These are phyloP conservation scores for Ochetophila trinervis DNA, from an alignment of 306 rosid genomes.

Conservation along the genomic window DNA sequence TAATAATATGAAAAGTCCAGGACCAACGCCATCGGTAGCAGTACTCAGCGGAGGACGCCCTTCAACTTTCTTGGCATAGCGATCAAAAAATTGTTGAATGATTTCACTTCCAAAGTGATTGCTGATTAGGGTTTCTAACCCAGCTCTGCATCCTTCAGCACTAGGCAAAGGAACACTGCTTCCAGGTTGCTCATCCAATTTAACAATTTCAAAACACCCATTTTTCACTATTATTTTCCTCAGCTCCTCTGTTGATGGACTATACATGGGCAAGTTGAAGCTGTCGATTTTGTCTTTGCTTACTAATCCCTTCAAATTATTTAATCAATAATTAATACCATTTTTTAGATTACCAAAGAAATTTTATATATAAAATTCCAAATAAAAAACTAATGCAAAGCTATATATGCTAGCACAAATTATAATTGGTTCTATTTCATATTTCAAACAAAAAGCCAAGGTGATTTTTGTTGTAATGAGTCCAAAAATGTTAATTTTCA, in stretches of 20 bases:
- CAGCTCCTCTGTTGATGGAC: constrained; percentile 9
- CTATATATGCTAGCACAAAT: too few species aligned
- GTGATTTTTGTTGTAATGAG: too few species aligned
- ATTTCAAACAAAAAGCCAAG: too few species aligned
- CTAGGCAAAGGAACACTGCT: background rate
- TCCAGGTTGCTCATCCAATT: constrained; percentile 1
- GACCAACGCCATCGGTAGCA: background rate
- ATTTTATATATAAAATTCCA: too few species aligned
- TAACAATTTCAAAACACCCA: background rate
- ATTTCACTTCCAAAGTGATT: background rate
- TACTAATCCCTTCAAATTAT: background rate
- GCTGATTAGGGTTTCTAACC: background rate
- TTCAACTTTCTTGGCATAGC: background rate
- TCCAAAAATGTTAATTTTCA: background rate
- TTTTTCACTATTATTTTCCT: background rate
- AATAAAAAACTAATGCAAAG: too few species aligned
- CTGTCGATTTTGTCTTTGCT: constrained; percentile 12
- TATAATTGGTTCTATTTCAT: too few species aligned
- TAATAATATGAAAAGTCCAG: background rate
- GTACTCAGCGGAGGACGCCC: background rate
- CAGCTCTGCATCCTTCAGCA: background rate
- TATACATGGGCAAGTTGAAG: constrained; percentile 17
- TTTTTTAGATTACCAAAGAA: too few species aligned
- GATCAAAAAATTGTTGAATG: background rate
- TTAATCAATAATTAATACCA: background rate